A percentile compares a stretch with the other conserved stretches of the same genome.
These are phyloP conservation scores for Pichia gijzeniarum DNA, from an alignment of 805 yeast genomes.

Conservation along the genomic window DNA sequence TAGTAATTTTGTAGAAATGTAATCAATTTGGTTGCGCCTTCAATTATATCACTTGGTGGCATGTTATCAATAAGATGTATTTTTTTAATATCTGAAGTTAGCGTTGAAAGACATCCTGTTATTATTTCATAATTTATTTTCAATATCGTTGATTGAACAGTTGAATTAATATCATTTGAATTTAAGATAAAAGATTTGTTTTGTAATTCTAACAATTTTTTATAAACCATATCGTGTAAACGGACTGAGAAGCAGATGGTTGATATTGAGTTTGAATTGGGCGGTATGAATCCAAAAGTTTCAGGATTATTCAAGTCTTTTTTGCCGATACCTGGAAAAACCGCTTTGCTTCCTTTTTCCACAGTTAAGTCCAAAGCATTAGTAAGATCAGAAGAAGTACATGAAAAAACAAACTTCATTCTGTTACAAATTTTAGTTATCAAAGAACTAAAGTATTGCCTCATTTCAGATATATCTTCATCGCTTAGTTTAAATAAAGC, in stretches of 20 bases:
- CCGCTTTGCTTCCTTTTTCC: slow-evolving; percentile 6
- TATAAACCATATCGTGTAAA: slow-evolving; percentile 37
- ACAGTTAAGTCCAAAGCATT: slow-evolving; percentile 15
- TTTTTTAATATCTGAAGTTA: slow-evolving; percentile 23
- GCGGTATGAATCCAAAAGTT: slow-evolving; percentile 55
- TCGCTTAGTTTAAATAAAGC: slow-evolving; percentile 33
- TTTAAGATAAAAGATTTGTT: slow-evolving; percentile 32
- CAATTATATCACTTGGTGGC: slow-evolving; percentile 23
- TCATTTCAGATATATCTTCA: slow-evolving; percentile 37
- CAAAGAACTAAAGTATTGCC: slow-evolving; percentile 24
- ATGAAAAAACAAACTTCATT: slow-evolving; percentile 24
- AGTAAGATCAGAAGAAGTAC: slow-evolving; percentile 35
- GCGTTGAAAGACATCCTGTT: slow-evolving; percentile 21
- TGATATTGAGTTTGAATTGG: slow-evolving; percentile 56
- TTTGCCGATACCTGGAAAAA: slow-evolving; percentile 4
- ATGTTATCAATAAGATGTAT: slow-evolving; percentile 34
- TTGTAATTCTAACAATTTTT: slow-evolving; percentile 31
- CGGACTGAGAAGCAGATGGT: slow-evolving; percentile 46
- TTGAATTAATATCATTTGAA: slow-evolving; percentile 31
- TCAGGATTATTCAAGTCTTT: slow-evolving; percentile 12
- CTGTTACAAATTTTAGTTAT: slow-evolving; percentile 25
- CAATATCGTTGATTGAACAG: slow-evolving; percentile 8
- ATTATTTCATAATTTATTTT: slow-evolving; percentile 24
- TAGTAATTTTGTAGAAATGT: slow-evolving; percentile 35
- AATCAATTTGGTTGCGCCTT: slow-evolving; percentile 34